Percentiles rank a stretch among this genome's conserved stretches.
These are phyloP conservation scores for Lyophyllum shimeji DNA, from an alignment of 768 basidiomycete genomes.

Conservation along the genomic window DNA sequence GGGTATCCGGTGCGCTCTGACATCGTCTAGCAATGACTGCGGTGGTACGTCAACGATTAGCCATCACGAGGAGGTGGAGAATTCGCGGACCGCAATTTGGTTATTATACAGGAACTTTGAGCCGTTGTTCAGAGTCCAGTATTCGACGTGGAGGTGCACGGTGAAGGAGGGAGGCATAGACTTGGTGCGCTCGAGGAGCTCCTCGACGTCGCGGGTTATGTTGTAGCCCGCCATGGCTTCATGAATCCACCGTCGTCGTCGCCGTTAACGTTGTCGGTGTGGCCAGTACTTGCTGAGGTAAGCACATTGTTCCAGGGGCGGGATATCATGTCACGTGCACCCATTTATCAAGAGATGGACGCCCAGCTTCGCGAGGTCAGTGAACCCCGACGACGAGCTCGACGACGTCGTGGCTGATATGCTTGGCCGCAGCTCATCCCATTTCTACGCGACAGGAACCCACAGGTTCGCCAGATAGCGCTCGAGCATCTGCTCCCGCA, in stretches of 20 bases:
- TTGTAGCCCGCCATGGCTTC: constrained; percentile 70
- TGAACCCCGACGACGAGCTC: neutral
- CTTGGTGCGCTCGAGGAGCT: constrained; percentile 59
- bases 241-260: constrained; percentile 13
- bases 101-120: constrained; percentile 82
- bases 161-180: constrained; percentile 70
- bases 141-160: constrained; percentile 73
- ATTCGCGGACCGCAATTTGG: constrained; percentile 57
- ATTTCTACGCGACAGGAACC: constrained; percentile 85
- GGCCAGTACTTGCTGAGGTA: constrained; percentile 17
- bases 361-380: constrained; percentile 48
- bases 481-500: constrained; percentile 81
- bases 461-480: constrained; percentile 84
- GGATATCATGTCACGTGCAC: constrained; percentile 32
- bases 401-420: neutral
- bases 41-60: neutral
- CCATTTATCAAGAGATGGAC: constrained; percentile 34
- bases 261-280: constrained; percentile 12
- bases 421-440: constrained; percentile 59
- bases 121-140: constrained; percentile 82
- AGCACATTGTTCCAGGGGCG: constrained; percentile 3
- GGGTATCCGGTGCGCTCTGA: constrained; percentile 80
- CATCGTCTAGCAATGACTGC: constrained; percentile 80
- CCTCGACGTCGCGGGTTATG: constrained; percentile 61
- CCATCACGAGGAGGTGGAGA: neutral